A percentile compares a stretch with the other conserved stretches of the same genome.
Evolutionary conservation across 1,284 basidiomycete genomes (phyloP).

Genomic region (Cutaneotrichosporon curvatum): DNA sequence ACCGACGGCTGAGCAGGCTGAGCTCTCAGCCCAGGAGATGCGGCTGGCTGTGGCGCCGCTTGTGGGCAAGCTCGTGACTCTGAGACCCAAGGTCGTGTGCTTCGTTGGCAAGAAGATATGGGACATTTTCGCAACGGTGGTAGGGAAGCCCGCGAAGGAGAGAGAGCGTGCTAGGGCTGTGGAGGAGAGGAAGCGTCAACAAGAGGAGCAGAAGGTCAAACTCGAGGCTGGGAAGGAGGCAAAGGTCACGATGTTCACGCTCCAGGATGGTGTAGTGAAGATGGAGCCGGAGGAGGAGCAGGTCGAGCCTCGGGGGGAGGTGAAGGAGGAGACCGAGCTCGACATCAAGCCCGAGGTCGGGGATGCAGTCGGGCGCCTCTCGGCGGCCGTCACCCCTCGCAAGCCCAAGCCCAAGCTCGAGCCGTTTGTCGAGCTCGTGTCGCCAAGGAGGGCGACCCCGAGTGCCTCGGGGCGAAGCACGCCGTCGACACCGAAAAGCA

Average conservation of each 20-base stretch:
- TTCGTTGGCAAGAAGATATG: slow-evolving; percentile 69
- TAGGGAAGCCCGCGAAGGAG: slow-evolving; percentile 9
- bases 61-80: slow-evolving; percentile 54
- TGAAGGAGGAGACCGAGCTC: too few species aligned
- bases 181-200: background rate
- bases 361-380: too few species aligned
- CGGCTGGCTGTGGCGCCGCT: slow-evolving; percentile 51
- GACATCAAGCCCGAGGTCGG: too few species aligned
- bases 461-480: background rate
- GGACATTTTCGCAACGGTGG: slow-evolving; percentile 50
- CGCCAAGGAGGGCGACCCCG: too few species aligned
- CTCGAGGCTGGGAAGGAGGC: background rate
- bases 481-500: background rate
- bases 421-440: background rate
- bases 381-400: too few species aligned
- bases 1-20: slow-evolving; percentile 52
- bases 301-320: background rate
- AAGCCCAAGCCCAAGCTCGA: too few species aligned
- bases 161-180: background rate
- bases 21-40: slow-evolving; percentile 56
- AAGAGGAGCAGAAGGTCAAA: background rate
- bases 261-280: slow-evolving; percentile 2
- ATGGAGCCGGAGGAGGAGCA: background rate
- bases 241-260: background rate
- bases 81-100: slow-evolving; percentile 57